Conservation (phyloP, 2,329 filamentous ascomycete genomes). For the Magnaporthiopsis rhizophila region DNA sequence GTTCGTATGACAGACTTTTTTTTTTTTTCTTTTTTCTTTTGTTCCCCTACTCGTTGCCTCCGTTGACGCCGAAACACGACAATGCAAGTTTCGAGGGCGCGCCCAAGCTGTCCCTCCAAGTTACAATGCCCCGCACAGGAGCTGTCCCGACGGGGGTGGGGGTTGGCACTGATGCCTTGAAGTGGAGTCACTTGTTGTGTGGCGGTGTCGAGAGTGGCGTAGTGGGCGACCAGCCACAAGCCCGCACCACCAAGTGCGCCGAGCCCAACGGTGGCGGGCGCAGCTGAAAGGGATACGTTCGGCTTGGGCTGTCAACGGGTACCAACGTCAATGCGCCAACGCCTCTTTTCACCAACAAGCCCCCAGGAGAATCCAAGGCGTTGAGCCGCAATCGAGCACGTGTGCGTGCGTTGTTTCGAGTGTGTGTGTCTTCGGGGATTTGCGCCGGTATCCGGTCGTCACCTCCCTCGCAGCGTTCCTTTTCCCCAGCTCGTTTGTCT, state of each 20-base stretch:
- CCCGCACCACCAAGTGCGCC: neutral
- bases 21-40: neutral
- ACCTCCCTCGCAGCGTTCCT: neutral
- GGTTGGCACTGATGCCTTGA: neutral
- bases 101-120: neutral
- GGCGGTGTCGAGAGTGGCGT: neutral
- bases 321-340: neutral
- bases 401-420: neutral
- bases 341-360: neutral
- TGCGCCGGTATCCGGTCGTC: conserved; percentile 3
- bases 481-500: neutral
- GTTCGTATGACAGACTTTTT: neutral
- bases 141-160: neutral
- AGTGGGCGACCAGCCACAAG: neutral
- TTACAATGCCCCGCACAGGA: neutral
- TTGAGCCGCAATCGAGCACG: neutral
- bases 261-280: neutral
- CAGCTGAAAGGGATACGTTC: neutral
- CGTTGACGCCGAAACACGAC: neutral
- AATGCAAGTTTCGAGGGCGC: neutral
- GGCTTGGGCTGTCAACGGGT: neutral
- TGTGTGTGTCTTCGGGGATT: neutral
- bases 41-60: neutral
- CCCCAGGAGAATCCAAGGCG: neutral
- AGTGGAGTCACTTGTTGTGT: neutral